A percentile compares a stretch with the other conserved stretches of the same genome.
These are phyloP conservation scores for Jatropha podagrica DNA, from an alignment of 441 rosid species.

Conservation along the genomic window DNA sequence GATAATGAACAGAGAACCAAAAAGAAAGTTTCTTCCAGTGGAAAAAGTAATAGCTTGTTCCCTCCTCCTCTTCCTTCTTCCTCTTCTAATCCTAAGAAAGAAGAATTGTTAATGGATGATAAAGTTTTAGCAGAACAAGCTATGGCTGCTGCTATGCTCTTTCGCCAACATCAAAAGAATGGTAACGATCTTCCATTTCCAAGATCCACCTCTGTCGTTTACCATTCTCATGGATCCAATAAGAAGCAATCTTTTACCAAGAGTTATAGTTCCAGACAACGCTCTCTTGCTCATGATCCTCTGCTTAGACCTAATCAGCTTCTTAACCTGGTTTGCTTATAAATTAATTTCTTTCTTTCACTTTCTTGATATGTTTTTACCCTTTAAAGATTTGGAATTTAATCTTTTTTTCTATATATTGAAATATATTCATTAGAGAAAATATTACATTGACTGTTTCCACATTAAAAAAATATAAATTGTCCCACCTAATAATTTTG, in stretches of 20 bases:
- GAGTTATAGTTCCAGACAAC: slow-evolving; percentile 35
- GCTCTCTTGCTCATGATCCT: slow-evolving; percentile 20
- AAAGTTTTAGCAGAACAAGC: slow-evolving; percentile 33
- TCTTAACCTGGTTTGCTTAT: slow-evolving; percentile 29
- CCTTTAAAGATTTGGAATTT: too few relatives aligned
- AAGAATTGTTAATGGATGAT: background rate
- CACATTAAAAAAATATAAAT: too few relatives aligned
- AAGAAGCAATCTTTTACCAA: slow-evolving; percentile 29
- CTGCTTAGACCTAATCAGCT: slow-evolving; percentile 21
- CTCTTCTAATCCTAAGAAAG: background rate
- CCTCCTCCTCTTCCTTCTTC: slow-evolving; percentile 8
- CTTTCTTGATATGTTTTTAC: too few relatives aligned
- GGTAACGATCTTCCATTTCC: slow-evolving; percentile 17
- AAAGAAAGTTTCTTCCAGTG: background rate
- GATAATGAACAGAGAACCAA: background rate
- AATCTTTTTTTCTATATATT: too few relatives aligned
- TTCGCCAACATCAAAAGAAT: slow-evolving; percentile 27
- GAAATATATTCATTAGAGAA: too few relatives aligned
- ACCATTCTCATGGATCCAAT: slow-evolving; percentile 14
- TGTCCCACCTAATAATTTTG: too few relatives aligned
- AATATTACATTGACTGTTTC: background rate
- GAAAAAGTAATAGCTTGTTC: background rate
- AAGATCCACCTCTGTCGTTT: slow-evolving; percentile 29
- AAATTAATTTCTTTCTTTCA: too few relatives aligned
- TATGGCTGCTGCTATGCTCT: slow-evolving; percentile 35